Conservation (phyloP, 2,329 filamentous ascomycete species). For the Aspergillus sclerotialis region DNA sequence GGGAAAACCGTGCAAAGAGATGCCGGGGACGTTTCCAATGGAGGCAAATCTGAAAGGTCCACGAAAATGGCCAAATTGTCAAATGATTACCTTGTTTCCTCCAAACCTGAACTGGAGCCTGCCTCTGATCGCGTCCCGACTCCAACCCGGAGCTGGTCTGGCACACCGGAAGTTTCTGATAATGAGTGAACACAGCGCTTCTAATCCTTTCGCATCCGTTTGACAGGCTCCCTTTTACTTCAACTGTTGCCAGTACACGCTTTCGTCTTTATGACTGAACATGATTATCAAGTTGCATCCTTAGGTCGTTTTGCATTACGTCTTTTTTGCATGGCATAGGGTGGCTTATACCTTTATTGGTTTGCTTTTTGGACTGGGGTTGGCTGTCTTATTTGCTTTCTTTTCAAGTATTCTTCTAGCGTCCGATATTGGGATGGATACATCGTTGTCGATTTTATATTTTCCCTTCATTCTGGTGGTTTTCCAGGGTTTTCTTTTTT, state of each 20-base stretch:
- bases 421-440: too few species aligned
- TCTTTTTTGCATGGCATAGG: constrained; percentile 9
- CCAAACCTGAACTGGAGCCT: constrained; percentile 31
- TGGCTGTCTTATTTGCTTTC: too few species aligned
- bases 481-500: too few species aligned
- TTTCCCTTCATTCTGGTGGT: too few species aligned
- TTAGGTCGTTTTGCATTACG: constrained; percentile 13
- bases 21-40: constrained; percentile 6
- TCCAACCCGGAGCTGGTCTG: constrained; percentile 20
- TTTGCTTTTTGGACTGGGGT: too few species aligned
- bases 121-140: constrained; percentile 16
- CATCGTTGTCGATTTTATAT: too few species aligned
- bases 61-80: constrained; percentile 30
- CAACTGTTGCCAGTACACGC: too few species aligned
- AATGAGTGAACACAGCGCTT: constrained; percentile 24
- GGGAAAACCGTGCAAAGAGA: constrained; percentile 13
- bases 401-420: too few species aligned
- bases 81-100: constrained; percentile 20
- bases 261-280: constrained; percentile 13
- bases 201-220: neutral
- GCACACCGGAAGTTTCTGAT: constrained; percentile 23
- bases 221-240: neutral
- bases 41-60: constrained; percentile 24
- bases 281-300: constrained; percentile 17
- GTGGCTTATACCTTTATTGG: constrained; percentile 3